Conservation (phyloP, 257 asterid genomes). For the Penstemon newberryi region DNA sequence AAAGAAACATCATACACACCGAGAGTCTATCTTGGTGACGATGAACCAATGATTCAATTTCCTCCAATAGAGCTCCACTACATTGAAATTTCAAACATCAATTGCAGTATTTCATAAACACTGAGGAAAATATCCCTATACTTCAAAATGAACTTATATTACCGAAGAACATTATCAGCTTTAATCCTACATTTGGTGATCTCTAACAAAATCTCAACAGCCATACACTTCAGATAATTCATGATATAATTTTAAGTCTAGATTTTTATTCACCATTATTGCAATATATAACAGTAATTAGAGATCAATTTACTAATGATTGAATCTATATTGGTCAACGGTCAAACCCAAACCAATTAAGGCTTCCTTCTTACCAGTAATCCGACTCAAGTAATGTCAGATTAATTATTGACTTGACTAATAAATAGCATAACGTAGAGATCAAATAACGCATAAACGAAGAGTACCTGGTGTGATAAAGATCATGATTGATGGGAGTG, state of each 20-base stretch:
- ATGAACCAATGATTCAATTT: conserved; percentile 82
- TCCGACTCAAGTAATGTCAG: conserved; percentile 25
- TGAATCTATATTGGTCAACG: conserved; percentile 27
- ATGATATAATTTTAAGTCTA: not conserved
- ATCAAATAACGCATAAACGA: conserved; percentile 16
- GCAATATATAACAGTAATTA: not conserved
- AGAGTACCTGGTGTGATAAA: conserved; percentile 78
- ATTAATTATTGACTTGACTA: conserved; percentile 9
- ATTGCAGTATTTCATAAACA: not conserved
- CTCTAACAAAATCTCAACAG: not conserved
- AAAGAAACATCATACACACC: conserved; percentile 46
- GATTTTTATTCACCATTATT: too few species aligned
- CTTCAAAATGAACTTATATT: not conserved
- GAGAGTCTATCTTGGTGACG: conserved; percentile 91
- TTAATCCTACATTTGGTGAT: not conserved
- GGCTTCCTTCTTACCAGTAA: conserved; percentile 12
- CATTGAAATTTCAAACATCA: conserved; percentile 23
- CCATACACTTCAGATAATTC: conserved; percentile 1
- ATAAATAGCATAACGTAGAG: not conserved
- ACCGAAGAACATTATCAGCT: not conserved
- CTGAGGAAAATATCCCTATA: not conserved
- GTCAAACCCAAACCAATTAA: conserved; percentile 26
- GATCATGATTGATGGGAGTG: conserved; percentile 86
- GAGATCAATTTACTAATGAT: not conserved
- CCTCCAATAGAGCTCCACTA: conserved; percentile 86